These are phyloP conservation scores for Fusarium camptoceras DNA, from an alignment of 2,329 filamentous ascomycete genomes.

Conservation along the genomic window DNA sequence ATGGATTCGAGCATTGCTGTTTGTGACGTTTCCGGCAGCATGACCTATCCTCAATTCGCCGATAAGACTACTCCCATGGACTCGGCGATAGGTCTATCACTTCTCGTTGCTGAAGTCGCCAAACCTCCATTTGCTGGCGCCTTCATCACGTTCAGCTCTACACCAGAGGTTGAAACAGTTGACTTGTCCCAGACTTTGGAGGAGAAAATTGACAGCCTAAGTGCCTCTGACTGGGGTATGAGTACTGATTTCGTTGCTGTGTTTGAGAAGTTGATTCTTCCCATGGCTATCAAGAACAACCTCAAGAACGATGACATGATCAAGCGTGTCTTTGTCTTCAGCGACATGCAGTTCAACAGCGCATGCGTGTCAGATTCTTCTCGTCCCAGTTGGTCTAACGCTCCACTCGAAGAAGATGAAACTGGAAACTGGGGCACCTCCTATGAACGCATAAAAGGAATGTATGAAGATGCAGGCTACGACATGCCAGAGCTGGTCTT, in stretches of 20 bases:
- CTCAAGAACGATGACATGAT: conserved; percentile 69
- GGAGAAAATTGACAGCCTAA: conserved; percentile 56
- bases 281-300: conserved; percentile 62
- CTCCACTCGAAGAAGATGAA: conserved; percentile 48
- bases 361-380: conserved; percentile 20
- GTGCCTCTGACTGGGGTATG: conserved; percentile 51
- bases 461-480: conserved; percentile 63
- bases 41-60: conserved; percentile 53
- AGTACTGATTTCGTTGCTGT: conserved; percentile 66
- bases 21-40: conserved; percentile 69
- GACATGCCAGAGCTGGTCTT: conserved; percentile 70
- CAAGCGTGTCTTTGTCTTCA: conserved; percentile 70
- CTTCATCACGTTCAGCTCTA: conserved; percentile 65
- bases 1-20: conserved; percentile 66
- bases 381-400: neutral
- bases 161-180: conserved; percentile 56
- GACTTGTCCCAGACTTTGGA: conserved; percentile 53
- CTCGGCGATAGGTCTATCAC: conserved; percentile 65
- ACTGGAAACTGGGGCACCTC: conserved; percentile 49
- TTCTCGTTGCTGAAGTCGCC: conserved; percentile 66
- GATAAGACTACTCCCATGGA: conserved; percentile 65
- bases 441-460: conserved; percentile 61
- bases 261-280: conserved; percentile 65
- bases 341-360: conserved; percentile 69
- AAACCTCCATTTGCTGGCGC: conserved; percentile 64